phyloP scores from a whole-genome alignment of 2,329 filamentous ascomycete genomes.

The Penicillium sp. region DNA sequence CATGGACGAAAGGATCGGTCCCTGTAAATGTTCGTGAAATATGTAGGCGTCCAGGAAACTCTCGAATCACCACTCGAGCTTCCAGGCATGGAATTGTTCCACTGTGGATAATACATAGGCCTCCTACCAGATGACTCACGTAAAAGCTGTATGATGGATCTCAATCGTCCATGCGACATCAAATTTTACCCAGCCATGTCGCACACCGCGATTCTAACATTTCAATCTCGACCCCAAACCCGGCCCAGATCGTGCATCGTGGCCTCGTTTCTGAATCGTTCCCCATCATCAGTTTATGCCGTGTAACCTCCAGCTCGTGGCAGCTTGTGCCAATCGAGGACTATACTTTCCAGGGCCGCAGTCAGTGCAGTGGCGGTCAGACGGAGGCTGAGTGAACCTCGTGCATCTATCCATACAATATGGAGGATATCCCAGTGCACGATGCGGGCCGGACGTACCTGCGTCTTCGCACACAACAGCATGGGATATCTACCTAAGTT shows the following conservation, averaged over 20 bases:
- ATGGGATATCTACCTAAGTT: slow-evolving; percentile 4
- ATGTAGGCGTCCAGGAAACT: not conserved
- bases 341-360: not conserved
- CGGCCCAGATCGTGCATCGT: not conserved
- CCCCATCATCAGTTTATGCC: slow-evolving; percentile 1
- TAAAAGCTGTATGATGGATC: not conserved
- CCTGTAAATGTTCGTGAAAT: not conserved
- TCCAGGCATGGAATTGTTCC: too few relatives aligned
- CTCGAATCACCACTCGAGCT: not conserved
- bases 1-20: too few relatives aligned
- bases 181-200: not conserved
- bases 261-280: not conserved
- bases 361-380: slow-evolving; percentile 5
- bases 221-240: not conserved
- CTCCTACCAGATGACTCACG: too few relatives aligned
- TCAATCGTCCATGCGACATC: not conserved
- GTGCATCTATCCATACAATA: slow-evolving; percentile 4
- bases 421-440: not conserved
- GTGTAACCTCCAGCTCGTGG: slow-evolving; percentile 11
- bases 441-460: slow-evolving; percentile 18
- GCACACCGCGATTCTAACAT: not conserved
- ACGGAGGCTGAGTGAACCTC: slow-evolving; percentile 18
- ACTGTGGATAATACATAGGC: too few relatives aligned
- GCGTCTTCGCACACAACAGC: slow-evolving; percentile 11
- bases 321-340: not conserved